A percentile compares a stretch with the other conserved stretches of the same genome.
Conservation (phyloP, 2,329 filamentous ascomycete genomes). For the Diplodia intermedia region DNA sequence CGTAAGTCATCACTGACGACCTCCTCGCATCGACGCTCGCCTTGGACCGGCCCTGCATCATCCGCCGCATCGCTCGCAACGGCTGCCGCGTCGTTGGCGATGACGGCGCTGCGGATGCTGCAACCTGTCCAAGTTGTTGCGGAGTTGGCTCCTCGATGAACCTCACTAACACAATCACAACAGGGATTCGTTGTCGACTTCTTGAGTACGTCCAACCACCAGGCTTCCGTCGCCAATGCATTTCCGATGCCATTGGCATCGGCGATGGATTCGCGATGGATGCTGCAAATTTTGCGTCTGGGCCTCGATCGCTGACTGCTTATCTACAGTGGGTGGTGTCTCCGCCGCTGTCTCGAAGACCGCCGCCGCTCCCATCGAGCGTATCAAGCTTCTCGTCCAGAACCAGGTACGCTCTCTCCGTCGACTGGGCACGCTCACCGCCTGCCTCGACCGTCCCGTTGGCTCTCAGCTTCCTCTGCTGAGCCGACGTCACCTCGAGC, state of each 20-base stretch:
- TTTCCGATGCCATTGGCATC: slow-evolving; percentile 39
- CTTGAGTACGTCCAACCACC: slow-evolving; percentile 78
- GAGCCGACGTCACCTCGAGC: neutral
- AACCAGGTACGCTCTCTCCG: slow-evolving; percentile 81
- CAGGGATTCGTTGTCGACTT: slow-evolving; percentile 98
- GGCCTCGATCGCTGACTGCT: slow-evolving; percentile 50
- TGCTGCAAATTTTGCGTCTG: slow-evolving; percentile 9
- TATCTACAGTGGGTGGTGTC: slow-evolving; percentile 91
- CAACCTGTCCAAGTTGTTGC: slow-evolving; percentile 41
- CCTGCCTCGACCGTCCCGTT: neutral
- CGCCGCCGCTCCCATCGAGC: slow-evolving; percentile 99
- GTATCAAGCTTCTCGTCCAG: slow-evolving; percentile 99
- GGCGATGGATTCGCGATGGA: slow-evolving; percentile 22
- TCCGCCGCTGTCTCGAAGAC: slow-evolving; percentile 99
- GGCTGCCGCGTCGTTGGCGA: slow-evolving; percentile 18
- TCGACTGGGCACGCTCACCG: neutral
- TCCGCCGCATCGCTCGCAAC: slow-evolving; percentile 11
- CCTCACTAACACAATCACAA: slow-evolving; percentile 36
- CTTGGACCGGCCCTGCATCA: neutral
- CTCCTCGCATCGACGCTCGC: slow-evolving; percentile 33
- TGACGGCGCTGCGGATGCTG: slow-evolving; percentile 36
- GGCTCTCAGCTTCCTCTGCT: neutral
- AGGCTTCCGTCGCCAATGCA: neutral
- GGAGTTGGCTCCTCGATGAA: slow-evolving; percentile 24
- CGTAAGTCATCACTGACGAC: slow-evolving; percentile 41